A percentile compares a stretch with the other conserved stretches of the same genome.
phyloP scores from a whole-genome alignment of 345 rosid genomes.

The Eucalyptus cloeziana region DNA sequence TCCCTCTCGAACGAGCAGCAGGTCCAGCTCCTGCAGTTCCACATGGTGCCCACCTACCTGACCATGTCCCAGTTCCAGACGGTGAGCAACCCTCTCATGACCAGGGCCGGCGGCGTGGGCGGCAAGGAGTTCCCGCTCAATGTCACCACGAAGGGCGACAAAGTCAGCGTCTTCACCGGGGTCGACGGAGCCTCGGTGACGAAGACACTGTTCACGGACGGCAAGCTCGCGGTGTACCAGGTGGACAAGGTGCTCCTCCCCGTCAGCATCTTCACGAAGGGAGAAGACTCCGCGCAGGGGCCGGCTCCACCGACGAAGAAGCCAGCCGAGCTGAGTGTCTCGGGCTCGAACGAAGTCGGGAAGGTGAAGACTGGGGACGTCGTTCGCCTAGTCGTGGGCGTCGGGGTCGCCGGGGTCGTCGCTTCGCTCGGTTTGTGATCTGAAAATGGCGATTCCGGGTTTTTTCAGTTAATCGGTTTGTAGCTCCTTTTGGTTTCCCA shows the following conservation, averaged over 20 bases:
- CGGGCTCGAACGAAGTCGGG: neutral
- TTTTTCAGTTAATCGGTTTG: neutral
- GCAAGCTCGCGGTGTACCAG: conserved; percentile 18
- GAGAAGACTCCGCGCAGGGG: neutral
- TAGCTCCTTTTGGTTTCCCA: neutral
- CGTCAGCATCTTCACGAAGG: conserved; percentile 8
- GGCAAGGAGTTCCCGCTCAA: conserved; percentile 9
- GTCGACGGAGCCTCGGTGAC: conserved; percentile 10
- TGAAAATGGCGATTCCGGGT: neutral
- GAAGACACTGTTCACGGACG: conserved; percentile 5
- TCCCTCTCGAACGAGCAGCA: conserved; percentile 5
- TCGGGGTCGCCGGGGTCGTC: neutral
- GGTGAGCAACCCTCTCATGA: conserved; percentile 8
- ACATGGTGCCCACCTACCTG: neutral
- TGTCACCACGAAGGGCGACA: conserved; percentile 1
- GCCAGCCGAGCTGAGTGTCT: neutral
- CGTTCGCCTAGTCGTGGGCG: neutral
- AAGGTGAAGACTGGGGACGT: neutral
- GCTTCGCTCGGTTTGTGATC: neutral
- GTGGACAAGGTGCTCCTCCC: conserved; percentile 24
- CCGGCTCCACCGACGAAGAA: neutral
- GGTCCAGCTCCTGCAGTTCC: conserved; percentile 7
- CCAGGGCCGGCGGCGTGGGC: conserved; percentile 19
- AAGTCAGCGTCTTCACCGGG: conserved; percentile 7
- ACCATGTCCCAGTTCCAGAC: neutral